These are phyloP conservation scores for Ceratocystiopsis brevicomis DNA, from an alignment of 2,329 filamentous ascomycete species.

Conservation along the genomic window DNA sequence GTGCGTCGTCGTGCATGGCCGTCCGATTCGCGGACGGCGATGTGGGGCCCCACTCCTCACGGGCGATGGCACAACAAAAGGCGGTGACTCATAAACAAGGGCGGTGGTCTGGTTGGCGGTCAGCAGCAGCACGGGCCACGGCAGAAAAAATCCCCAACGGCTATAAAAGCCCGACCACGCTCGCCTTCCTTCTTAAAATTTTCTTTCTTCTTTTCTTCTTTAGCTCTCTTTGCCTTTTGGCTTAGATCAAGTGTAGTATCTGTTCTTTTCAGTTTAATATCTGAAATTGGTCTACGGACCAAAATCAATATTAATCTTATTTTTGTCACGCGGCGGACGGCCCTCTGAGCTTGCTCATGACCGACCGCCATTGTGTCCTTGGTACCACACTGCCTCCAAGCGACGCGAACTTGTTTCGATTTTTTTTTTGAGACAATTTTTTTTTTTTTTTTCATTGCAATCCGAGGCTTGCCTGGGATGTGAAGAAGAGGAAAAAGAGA, in stretches of 20 bases:
- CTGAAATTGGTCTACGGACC: conserved; percentile 62
- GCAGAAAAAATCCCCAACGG: conserved; percentile 11
- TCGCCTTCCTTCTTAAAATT: conserved; percentile 5
- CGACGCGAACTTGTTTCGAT: conserved; percentile 50
- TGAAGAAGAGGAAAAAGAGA: conserved; percentile 31
- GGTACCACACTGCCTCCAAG: conserved; percentile 58
- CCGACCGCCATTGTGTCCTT: conserved; percentile 47
- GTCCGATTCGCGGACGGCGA: no score
- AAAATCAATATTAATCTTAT: conserved; percentile 68
- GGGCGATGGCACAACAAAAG: neutral
- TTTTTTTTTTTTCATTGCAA: conserved; percentile 38
- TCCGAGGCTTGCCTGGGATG: conserved; percentile 29
- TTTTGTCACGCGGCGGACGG: conserved; percentile 37
- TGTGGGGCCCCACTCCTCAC: neutral
- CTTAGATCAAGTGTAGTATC: conserved; percentile 93
- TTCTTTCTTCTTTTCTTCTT: conserved; percentile 29
- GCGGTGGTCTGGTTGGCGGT: no score
- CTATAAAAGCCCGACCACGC: conserved; percentile 5
- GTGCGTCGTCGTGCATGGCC: no score
- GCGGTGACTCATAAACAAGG: conserved; percentile 1
- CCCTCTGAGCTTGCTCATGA: conserved; percentile 58
- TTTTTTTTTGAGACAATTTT: conserved; percentile 10
- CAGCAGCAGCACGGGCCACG: conserved; percentile 5
- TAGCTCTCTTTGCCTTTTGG: conserved; percentile 40
- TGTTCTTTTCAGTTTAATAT: conserved; percentile 97